Percentiles rank a stretch among this genome's conserved stretches.
Conservation (phyloP, 2,329 filamentous ascomycete genomes). For the Diaporthe citrichinensis region DNA sequence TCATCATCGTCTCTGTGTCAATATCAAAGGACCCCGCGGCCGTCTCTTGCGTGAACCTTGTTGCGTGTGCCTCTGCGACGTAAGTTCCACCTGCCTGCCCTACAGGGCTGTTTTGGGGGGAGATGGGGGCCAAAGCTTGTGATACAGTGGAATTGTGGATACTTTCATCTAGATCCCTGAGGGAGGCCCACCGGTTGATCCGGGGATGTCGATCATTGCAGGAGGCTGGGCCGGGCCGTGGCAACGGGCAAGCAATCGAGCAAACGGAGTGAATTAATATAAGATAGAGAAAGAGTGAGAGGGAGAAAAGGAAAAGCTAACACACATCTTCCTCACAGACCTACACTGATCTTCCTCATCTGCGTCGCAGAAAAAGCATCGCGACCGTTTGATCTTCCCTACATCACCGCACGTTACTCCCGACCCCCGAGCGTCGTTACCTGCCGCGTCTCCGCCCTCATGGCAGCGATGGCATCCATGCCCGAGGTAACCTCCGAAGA, state of each 20-base stretch:
- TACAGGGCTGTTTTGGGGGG: not conserved
- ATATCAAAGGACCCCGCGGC: slow-evolving; percentile 38
- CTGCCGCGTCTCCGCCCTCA: slow-evolving; percentile 39
- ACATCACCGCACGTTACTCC: slow-evolving; percentile 37
- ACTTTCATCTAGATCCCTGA: slow-evolving; percentile 32
- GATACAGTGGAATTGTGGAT: slow-evolving; percentile 22
- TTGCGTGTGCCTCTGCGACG: slow-evolving; percentile 47
- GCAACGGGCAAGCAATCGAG: not conserved
- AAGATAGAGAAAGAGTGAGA: not conserved
- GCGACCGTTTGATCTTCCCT: slow-evolving; percentile 46
- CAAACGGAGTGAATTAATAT: not conserved
- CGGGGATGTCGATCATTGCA: slow-evolving; percentile 37
- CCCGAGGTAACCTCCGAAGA: slow-evolving; percentile 40
- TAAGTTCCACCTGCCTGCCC: slow-evolving; percentile 39
- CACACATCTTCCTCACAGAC: slow-evolving; percentile 15
- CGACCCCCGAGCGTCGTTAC: slow-evolving; percentile 34
- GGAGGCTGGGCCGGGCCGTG: slow-evolving; percentile 15
- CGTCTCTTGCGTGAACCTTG: slow-evolving; percentile 47
- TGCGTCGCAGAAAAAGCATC: slow-evolving; percentile 44
- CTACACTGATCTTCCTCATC: slow-evolving; percentile 42
- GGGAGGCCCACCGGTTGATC: slow-evolving; percentile 30
- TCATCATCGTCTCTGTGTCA: slow-evolving; percentile 48
- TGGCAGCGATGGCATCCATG: slow-evolving; percentile 33
- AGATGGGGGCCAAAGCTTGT: slow-evolving; percentile 24
- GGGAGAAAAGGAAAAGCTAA: not conserved